Evolutionary conservation across 2,329 filamentous ascomycete genomes (phyloP), one percentile per base, ranked within the genome.

Genomic region (Ophiostoma angusticollis): DNA sequence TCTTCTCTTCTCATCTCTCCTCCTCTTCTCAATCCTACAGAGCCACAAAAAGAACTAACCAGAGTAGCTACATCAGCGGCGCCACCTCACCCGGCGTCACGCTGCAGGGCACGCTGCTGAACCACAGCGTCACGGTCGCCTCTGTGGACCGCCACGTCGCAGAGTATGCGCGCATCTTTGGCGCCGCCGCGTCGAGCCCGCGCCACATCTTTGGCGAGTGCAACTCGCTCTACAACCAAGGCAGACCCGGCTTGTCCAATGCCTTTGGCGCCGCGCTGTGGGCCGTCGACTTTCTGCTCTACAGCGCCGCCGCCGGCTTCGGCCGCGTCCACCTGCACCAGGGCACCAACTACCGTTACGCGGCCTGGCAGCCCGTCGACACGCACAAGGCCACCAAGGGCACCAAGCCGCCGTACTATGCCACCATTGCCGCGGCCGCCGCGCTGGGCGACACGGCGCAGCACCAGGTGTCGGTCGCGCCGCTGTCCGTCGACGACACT

Each of bases 231-330:
- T 78, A 71, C 55, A 71, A 73, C 52, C 61, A 79, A 57, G 76
- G 74, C 39, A 63, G 64, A 6, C 70, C 74, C 0, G 74, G 74
- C 0, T 59, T 80, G 14, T 77, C 72, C 28, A 75, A 80, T 57
- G 63, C 71, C 0, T 80, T 80, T 52, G 76, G 75, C 25, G 75
- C 74, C 9, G 73, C 74, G 9, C 68, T 80, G 14, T 80, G 74
- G 75, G 70, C 63, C 18, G 50, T 78, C 11, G 74, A 80, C 54
- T 79, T 77, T 58, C 70, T 69, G 46, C 59, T 79, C 6, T 72
- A 68, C 50, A 64, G 64, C 38, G 75, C 74, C 2, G 59, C 67
- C 0, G 63, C 64, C 2, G 68, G 68, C 13, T 69, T 80, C 55
- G 58, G 58, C 31, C 65, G 74, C 16, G 63, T 74, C 3, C 72